Conservation (phyloP, 129 eudicot species). For the Saussurea involucrata region DNA sequence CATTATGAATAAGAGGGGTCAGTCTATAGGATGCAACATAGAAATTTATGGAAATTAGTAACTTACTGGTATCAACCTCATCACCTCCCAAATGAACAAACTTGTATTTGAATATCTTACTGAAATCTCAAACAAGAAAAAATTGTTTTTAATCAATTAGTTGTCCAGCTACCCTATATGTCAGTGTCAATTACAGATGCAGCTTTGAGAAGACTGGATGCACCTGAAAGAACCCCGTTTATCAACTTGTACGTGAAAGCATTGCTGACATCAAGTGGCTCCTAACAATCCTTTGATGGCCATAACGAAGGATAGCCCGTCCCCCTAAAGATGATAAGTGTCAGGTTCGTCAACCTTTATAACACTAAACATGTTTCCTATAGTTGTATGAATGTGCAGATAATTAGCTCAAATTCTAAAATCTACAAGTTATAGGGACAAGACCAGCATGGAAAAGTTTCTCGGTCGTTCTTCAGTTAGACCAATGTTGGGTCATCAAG, state of each 20-base stretch:
- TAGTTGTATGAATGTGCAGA: background rate
- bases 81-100: too few species aligned
- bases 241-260: conserved; percentile 81
- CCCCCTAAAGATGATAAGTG: conserved; percentile 54
- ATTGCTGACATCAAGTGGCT: conserved; percentile 98
- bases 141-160: background rate
- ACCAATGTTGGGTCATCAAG: too few species aligned
- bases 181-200: background rate
- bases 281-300: conserved; percentile 68
- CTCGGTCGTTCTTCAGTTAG: background rate
- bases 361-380: background rate
- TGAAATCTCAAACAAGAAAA: conserved; percentile 68
- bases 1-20: background rate
- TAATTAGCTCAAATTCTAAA: background rate
- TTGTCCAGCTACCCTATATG: background rate
- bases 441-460: background rate
- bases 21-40: background rate
- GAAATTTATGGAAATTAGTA: background rate
- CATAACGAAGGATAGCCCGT: conserved; percentile 85
- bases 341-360: conserved; percentile 3
- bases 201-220: conserved; percentile 1
- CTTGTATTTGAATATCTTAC: conserved; percentile 80
- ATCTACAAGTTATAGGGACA: background rate
- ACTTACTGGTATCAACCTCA: conserved; percentile 91
- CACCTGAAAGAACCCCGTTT: conserved; percentile 90